Evolutionary conservation across 1,284 basidiomycete genomes (phyloP), one percentile per base, ranked within the genome.

Genomic region (Chalciporus sp.): DNA sequence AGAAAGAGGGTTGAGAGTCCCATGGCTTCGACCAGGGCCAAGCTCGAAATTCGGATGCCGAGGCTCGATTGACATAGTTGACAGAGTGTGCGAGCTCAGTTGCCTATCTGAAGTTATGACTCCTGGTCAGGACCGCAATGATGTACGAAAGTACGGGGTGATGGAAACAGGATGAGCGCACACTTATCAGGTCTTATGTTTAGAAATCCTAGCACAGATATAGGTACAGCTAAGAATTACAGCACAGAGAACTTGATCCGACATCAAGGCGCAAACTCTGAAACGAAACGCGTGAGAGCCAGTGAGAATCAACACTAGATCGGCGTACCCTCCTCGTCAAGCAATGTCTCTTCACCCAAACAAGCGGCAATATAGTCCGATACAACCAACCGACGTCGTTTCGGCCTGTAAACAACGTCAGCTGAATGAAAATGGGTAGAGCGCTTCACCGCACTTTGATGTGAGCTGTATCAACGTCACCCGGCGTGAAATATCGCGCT

Each of bases 331-430:
- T 86, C 88, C 70, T 95, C 93, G 63, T 93, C 85, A 49, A 94
- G 76, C 39, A 94, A 69, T 0, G 90, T 92, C 44, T 78, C 81
- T 67, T 95, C 91, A 17, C 91, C 90, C 28, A 94, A 63, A 65
- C 89, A 92, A 11, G 86, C 88, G 44, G 80, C 73, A 35, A 95
- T 82, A 69, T 84, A 95, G 51, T 90, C 87, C 1, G 85, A 78
- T 46, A 93, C 75, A 9, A 95, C 81, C 6, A 95, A 78, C 62
- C 92, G 82, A 50, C 90, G 84, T 31, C 85, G 83, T 70, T 90
- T 93, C 1, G 91, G 90, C 63, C 92, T 78, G 58, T 9, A 47
- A 53, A 12, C 20, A 54, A 29, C 27, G 51, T 57, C 42, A 62
- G 47, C 35, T n/a, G 5, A 4, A 12, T 35, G 10, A 46, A 11